These are phyloP conservation scores for Solanum bulbocastanum DNA, from an alignment of 257 asterid genomes.

Conservation along the genomic window DNA sequence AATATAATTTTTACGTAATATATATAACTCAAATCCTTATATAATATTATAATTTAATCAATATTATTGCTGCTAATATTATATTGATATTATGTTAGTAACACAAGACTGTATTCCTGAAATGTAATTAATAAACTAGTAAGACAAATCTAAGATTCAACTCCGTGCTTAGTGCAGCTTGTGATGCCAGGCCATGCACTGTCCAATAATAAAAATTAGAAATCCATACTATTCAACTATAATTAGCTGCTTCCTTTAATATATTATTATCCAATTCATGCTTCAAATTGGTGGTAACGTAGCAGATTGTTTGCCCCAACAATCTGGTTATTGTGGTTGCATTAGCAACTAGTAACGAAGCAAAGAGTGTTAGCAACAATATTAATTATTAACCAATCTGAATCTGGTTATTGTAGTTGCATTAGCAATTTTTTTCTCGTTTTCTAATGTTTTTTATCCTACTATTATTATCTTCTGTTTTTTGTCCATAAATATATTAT, in stretches of 20 bases:
- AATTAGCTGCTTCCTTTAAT: background rate
- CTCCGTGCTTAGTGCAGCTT: conserved; percentile 19
- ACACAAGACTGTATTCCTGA: background rate
- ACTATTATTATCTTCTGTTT: too few species aligned
- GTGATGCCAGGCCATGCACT: background rate
- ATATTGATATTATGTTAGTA: background rate
- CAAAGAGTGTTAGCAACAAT: too few species aligned
- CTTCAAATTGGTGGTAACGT: background rate
- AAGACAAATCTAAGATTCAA: conserved; percentile 1
- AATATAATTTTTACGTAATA: background rate
- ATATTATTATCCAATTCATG: background rate
- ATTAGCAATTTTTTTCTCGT: too few species aligned
- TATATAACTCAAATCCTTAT: background rate
- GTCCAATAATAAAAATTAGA: background rate
- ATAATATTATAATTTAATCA: background rate
- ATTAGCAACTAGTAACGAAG: background rate
- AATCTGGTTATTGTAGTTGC: too few species aligned
- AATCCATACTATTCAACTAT: background rate
- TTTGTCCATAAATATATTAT: too few species aligned
- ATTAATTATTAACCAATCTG: too few species aligned
- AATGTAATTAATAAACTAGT: background rate
- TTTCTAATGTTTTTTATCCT: too few species aligned
- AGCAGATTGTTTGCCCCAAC: background rate
- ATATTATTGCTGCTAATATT: background rate
- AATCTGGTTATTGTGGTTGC: background rate